Percentiles rank a stretch among this genome's conserved stretches.
Evolutionary conservation across 805 yeast species (phyloP).

Genomic region (Metschnikowia baotianmanensis): DNA sequence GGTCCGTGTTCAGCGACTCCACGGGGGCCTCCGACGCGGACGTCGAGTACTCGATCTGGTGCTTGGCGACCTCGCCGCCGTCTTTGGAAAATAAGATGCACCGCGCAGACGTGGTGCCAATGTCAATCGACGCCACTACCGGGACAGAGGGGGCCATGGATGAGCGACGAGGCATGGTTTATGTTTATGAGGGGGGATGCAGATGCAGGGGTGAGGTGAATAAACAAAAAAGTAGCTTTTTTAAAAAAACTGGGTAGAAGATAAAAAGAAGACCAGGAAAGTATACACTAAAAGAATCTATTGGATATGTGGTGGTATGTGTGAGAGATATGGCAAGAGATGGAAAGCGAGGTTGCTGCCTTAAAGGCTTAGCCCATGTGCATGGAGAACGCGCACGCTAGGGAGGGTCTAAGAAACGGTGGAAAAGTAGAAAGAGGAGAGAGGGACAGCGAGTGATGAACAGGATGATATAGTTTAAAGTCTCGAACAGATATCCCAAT

Average conservation of each 20-base stretch:
- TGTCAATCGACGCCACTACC: conserved; percentile 72
- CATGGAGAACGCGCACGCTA: too few species aligned
- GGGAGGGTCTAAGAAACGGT: too few species aligned
- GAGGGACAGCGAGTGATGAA: too few species aligned
- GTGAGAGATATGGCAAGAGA: too few species aligned
- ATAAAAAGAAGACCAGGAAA: too few species aligned
- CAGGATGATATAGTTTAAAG: too few species aligned
- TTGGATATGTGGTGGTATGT: too few species aligned
- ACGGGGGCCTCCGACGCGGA: conserved; percentile 57
- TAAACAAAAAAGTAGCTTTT: not conserved
- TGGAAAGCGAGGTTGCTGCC: too few species aligned
- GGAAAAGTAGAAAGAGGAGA: too few species aligned
- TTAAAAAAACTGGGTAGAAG: not conserved
- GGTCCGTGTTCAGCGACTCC: conserved; percentile 41
- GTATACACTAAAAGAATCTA: too few species aligned
- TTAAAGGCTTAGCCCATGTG: too few species aligned
- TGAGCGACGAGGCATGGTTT: conserved; percentile 41
- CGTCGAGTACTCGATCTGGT: conserved; percentile 85
- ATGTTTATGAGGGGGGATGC: not conserved
- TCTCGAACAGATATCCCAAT: too few species aligned
- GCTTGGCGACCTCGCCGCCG: conserved; percentile 80
- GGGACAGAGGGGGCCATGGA: conserved; percentile 41
- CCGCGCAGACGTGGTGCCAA: conserved; percentile 90
- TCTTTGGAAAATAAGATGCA: conserved; percentile 72
- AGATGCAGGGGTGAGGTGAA: not conserved